These are phyloP conservation scores for Xylaria sp. DNA, from an alignment of 2,329 filamentous ascomycete genomes.

Conservation along the genomic window DNA sequence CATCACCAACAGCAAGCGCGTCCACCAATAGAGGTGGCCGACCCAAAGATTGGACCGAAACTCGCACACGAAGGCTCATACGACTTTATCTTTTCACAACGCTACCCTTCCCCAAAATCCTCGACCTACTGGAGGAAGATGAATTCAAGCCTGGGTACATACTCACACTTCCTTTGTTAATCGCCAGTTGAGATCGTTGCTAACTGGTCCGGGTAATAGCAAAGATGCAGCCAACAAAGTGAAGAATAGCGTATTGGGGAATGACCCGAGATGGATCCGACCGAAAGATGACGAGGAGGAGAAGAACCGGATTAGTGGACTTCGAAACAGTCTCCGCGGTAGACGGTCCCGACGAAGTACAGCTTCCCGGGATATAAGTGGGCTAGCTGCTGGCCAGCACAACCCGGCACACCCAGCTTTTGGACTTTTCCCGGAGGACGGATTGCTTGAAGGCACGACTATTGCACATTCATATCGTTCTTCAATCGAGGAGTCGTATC, in stretches of 20 bases:
- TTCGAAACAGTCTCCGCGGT: slow-evolving; percentile 52
- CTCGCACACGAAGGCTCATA: slow-evolving; percentile 62
- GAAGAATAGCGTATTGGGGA: slow-evolving; percentile 65
- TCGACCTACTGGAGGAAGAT: slow-evolving; percentile 60
- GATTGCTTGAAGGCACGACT: slow-evolving; percentile 40
- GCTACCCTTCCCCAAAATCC: slow-evolving; percentile 58
- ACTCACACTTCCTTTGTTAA: not conserved
- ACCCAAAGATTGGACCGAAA: slow-evolving; percentile 65
- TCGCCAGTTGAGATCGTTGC: slow-evolving; percentile 14
- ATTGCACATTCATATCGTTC: slow-evolving; percentile 40
- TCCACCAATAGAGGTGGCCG: slow-evolving; percentile 55
- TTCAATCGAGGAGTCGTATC: slow-evolving; percentile 38
- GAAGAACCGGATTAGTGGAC: slow-evolving; percentile 56
- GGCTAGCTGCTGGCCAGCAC: slow-evolving; percentile 2
- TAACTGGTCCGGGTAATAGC: slow-evolving; percentile 47
- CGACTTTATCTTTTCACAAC: slow-evolving; percentile 67
- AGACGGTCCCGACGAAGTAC: slow-evolving; percentile 41
- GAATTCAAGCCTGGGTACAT: slow-evolving; percentile 59
- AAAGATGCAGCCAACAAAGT: slow-evolving; percentile 69
- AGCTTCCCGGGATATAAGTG: slow-evolving; percentile 42
- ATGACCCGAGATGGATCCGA: slow-evolving; percentile 67
- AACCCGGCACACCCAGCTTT: slow-evolving; percentile 25
- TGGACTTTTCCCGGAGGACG: slow-evolving; percentile 35
- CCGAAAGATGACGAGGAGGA: slow-evolving; percentile 63
- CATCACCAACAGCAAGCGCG: slow-evolving; percentile 44